A percentile compares a stretch with the other conserved stretches of the same genome.
These are phyloP conservation scores for Epichloe hybrida DNA, from an alignment of 2,329 filamentous ascomycete species.

Conservation along the genomic window DNA sequence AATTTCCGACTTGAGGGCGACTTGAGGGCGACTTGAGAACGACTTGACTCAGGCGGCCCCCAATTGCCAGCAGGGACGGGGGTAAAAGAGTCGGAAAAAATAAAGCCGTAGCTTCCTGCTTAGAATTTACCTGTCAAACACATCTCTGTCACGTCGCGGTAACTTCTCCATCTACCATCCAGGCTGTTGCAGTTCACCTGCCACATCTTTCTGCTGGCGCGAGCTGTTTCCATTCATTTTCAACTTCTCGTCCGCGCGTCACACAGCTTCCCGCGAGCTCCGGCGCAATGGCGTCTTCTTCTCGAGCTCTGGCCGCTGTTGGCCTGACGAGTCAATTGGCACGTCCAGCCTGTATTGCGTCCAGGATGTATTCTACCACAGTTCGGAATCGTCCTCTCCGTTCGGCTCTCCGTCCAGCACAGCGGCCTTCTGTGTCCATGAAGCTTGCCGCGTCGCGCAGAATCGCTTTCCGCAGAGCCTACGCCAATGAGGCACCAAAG, in stretches of 20 bases:
- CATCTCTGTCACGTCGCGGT: background rate
- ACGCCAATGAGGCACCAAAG: conserved; percentile 37
- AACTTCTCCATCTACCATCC: background rate
- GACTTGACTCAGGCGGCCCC: background rate
- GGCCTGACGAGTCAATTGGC: conserved; percentile 18
- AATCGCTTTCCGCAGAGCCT: conserved; percentile 29
- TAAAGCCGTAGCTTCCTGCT: background rate
- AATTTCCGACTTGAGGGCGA: too few species aligned
- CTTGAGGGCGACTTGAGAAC: too few species aligned
- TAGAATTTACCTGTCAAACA: background rate
- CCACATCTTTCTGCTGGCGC: background rate
- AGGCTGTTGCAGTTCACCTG: background rate
- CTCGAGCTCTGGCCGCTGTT: conserved; percentile 27
- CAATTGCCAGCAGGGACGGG: background rate
- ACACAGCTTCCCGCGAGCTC: background rate
- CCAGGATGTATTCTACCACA: conserved; percentile 21
- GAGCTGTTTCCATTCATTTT: background rate
- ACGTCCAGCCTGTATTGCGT: conserved; percentile 16
- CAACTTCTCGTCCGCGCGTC: background rate
- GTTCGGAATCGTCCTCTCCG: conserved; percentile 13
- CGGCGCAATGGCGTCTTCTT: conserved; percentile 31
- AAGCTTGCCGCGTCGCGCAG: conserved; percentile 22
- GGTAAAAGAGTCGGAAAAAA: background rate
- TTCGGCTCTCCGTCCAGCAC: conserved; percentile 9
- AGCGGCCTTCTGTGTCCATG: conserved; percentile 20